Evolutionary conservation across 2,329 filamentous ascomycete genomes (phyloP).

Genomic region (Orbilia quercus): DNA sequence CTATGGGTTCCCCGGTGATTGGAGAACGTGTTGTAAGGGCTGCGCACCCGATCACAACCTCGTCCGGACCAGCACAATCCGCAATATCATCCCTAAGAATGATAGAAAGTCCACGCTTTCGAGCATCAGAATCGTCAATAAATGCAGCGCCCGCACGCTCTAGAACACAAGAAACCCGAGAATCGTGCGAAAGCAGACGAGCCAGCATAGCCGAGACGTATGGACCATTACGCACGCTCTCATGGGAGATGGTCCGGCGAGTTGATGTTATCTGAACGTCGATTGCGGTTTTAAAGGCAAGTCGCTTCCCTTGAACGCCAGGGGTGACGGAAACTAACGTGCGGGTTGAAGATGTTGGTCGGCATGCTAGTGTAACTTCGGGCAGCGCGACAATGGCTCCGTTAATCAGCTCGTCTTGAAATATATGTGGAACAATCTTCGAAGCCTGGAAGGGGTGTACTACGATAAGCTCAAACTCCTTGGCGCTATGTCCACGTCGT

Average conservation of each 20-base stretch:
- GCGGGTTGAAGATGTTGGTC: constrained; percentile 31
- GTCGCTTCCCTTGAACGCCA: constrained; percentile 18
- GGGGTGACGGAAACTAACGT: constrained; percentile 20
- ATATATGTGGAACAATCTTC: constrained; percentile 25
- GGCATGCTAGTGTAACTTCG: constrained; percentile 17
- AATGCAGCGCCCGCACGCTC: constrained; percentile 26
- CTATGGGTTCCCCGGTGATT: constrained; percentile 14
- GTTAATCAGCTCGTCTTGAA: constrained; percentile 1
- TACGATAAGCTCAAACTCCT: constrained; percentile 22
- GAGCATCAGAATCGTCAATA: constrained; percentile 1
- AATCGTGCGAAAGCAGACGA: constrained; percentile 18
- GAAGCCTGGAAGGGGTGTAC: constrained; percentile 31
- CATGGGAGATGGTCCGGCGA: constrained; percentile 32
- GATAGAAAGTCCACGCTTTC: constrained; percentile 26
- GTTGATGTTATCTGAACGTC: constrained; percentile 40
- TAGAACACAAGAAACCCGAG: constrained; percentile 7
- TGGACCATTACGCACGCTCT: constrained; percentile 30
- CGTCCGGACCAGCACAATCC: constrained; percentile 3
- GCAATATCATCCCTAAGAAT: constrained; percentile 25
- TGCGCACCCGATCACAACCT: constrained; percentile 23
- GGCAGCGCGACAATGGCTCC: constrained; percentile 16
- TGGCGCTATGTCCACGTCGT: constrained; percentile 9
- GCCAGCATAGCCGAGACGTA: constrained; percentile 25
- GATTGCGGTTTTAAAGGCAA: constrained; percentile 37
- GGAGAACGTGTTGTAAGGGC: constrained; percentile 24